These are phyloP conservation scores for Cylindrotheca fusiformis DNA, from an alignment of 108 stramenopile species.

Conservation along the genomic window DNA sequence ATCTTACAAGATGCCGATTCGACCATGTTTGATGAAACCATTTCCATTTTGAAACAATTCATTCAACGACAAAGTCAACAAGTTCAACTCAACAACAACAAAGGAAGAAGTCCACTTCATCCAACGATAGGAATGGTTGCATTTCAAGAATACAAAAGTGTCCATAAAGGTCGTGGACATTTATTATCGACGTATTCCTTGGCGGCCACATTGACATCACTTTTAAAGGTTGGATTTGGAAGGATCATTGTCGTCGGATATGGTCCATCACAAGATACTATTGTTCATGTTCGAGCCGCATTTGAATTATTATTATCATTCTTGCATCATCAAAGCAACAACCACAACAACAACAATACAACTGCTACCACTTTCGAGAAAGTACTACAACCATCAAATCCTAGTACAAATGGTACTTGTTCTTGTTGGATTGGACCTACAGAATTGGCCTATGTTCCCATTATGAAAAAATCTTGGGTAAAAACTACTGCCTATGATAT, in stretches of 20 bases:
- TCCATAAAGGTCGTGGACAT: not conserved
- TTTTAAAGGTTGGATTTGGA: constrained; percentile 31
- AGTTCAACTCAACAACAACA: not conserved
- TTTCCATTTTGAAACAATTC: constrained; percentile 11
- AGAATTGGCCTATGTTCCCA: constrained; percentile 2
- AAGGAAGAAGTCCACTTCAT: not conserved
- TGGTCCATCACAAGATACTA: constrained; percentile 11
- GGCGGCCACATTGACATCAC: constrained; percentile 39
- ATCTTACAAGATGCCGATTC: not conserved
- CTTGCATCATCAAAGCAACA: not conserved
- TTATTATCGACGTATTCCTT: constrained; percentile 7
- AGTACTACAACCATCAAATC: not conserved
- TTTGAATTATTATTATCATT: not conserved
- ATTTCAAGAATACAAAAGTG: not conserved
- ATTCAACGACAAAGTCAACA: constrained; percentile 4
- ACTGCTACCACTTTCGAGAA: not conserved
- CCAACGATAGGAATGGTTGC: constrained; percentile 9
- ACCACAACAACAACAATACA: not conserved
- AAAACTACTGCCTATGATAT: not conserved
- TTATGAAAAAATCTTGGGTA: not conserved
- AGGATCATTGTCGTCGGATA: constrained; percentile 36
- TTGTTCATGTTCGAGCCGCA: not conserved
- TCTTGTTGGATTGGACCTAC: not conserved
- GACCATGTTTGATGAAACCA: constrained; percentile 4
- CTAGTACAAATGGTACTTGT: not conserved